Base-by-base conservation (phyloP, 768 basidiomycete species). In the Leccinum fibrillosum region DNA sequence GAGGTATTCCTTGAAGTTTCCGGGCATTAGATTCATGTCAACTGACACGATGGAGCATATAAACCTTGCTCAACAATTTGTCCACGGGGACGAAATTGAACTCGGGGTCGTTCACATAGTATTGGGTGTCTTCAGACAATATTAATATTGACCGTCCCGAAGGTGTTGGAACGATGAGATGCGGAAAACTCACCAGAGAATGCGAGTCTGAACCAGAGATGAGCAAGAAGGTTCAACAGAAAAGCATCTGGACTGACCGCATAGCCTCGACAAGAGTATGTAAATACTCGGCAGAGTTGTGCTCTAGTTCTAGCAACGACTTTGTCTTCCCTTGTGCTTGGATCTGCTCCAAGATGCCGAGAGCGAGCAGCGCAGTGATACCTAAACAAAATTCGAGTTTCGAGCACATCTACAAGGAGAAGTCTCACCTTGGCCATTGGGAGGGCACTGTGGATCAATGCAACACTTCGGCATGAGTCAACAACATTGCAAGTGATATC, bases 21-120 rank as follows among this genome's bases (percentile, higher is more conserved):
- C 37, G n/a, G 10, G 39, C 21, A 39, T 55, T 44, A 23, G 44
- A 51, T 55, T 34, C 58, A 28, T 54, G 54, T 25, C 51, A 32
- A 10, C 5, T 35, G 10, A 45, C 13, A 54, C 39, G 37, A 45
- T 48, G 53, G 23, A 30, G 21, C 28, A 39, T 23, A 28, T 21
- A 49, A 49, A 89, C 92, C 81, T 92, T 88, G 82, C 89, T 93
- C 48, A 99, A 74, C 10, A 99, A 76, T 69, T 93, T 79, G 57
- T 88, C 77, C 25, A 97, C 86, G 0, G 95, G 94, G 9, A 94
- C 79, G 56, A 87, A 80, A 42, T 78, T 79, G 25, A 89, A 78
- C 1, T 91, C 87, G 0, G 94, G 96, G 69, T 98, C 97, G 1
- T 92, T 82, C n/a, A 98, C 89, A 72, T 91, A 98, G 74, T 90